Evolutionary conservation across 306 rosid genomes (phyloP).

Genomic region (Castanopsis chinensis): DNA sequence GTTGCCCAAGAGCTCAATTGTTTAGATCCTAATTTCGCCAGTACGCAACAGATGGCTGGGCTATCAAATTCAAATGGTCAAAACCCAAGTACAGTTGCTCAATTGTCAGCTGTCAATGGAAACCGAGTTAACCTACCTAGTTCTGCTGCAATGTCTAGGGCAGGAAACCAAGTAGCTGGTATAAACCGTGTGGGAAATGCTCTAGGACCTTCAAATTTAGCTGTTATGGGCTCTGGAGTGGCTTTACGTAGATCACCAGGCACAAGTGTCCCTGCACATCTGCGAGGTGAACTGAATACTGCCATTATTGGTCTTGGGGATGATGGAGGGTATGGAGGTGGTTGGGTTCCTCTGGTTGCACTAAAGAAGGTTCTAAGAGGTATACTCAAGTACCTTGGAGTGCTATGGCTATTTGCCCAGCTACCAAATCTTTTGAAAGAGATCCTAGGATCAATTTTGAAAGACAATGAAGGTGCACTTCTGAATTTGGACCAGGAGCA

Average conservation of each 20-base stretch:
- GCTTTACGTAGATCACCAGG: slow-evolving; percentile 85
- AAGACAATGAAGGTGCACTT: slow-evolving; percentile 96
- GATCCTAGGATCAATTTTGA: slow-evolving; percentile 91
- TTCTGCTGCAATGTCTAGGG: slow-evolving; percentile 76
- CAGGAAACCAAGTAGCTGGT: slow-evolving; percentile 72
- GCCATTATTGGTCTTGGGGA: slow-evolving; percentile 99
- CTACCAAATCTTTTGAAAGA: slow-evolving; percentile 91
- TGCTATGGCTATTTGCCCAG: slow-evolving; percentile 96
- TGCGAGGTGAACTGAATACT: slow-evolving; percentile 94
- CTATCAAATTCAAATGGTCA: slow-evolving; percentile 62
- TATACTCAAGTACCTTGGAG: slow-evolving; percentile 98
- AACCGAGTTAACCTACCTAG: slow-evolving; percentile 64
- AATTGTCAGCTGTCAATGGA: slow-evolving; percentile 68
- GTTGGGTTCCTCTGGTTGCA: slow-evolving; percentile 99
- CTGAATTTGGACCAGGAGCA: slow-evolving; percentile 97
- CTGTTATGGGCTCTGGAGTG: slow-evolving; percentile 58
- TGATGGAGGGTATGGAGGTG: slow-evolving; percentile 99
- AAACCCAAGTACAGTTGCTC: slow-evolving; percentile 62
- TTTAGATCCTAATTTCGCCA: slow-evolving; percentile 72
- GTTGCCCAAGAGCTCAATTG: slow-evolving; percentile 98
- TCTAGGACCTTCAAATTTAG: slow-evolving; percentile 78
- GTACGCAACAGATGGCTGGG: slow-evolving; percentile 74
- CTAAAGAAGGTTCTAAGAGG: slow-evolving; percentile 97
- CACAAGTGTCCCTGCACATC: slow-evolving; percentile 92
- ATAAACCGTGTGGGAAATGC: slow-evolving; percentile 80